Conservation (phyloP, 345 rosid genomes). For the Eucalyptus curtisii region DNA sequence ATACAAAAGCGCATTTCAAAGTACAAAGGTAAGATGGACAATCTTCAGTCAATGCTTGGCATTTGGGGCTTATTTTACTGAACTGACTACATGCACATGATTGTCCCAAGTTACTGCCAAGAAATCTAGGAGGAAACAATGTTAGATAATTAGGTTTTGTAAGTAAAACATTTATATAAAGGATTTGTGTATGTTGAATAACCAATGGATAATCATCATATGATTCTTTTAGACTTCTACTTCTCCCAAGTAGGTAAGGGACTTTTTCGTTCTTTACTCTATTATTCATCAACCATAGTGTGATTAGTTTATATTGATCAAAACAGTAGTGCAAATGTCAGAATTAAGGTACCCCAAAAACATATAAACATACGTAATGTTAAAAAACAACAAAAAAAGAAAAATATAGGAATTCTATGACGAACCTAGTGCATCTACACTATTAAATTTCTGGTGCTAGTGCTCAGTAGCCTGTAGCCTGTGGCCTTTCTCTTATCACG, state of each 20-base stretch:
- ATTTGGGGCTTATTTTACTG: neutral
- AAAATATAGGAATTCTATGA: neutral
- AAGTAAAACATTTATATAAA: neutral
- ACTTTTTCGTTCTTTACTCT: neutral
- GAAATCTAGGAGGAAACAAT: neutral
- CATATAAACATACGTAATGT: neutral
- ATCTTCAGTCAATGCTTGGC: neutral
- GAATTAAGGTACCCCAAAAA: neutral
- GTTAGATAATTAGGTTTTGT: no score
- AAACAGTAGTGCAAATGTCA: neutral
- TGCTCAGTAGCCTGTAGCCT: neutral
- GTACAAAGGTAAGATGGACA: constrained; percentile 41
- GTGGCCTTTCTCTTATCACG: neutral
- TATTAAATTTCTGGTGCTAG: neutral
- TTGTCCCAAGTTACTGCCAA: neutral
- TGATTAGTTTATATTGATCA: neutral
- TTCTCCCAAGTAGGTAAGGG: neutral
- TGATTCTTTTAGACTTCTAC: neutral
- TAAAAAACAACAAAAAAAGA: neutral
- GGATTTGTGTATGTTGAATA: neutral
- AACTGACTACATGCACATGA: neutral
- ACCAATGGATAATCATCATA: neutral
- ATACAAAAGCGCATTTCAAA: neutral
- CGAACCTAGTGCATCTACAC: neutral
- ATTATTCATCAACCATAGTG: neutral